Conservation (phyloP, 2,329 filamentous ascomycete genomes). For the Lizonia empirigonia region DNA sequence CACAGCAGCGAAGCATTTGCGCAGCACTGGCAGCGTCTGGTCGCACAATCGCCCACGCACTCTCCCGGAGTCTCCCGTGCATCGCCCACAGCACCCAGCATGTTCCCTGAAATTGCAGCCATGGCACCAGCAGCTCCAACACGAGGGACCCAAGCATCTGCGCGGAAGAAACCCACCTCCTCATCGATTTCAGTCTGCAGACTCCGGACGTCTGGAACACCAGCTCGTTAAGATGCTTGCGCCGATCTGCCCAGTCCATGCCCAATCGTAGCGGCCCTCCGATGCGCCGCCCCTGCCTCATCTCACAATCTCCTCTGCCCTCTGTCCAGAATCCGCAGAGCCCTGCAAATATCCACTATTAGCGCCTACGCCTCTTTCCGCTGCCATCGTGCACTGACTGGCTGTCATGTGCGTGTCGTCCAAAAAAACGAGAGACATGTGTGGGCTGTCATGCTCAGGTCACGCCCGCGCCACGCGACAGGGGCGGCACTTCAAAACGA, state of each 20-base stretch:
- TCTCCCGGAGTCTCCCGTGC: not conserved
- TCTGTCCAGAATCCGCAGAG: conserved; percentile 7
- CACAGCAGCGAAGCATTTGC: not conserved
- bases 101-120: conserved; percentile 16
- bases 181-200: conserved; percentile 12
- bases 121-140: conserved; percentile 6
- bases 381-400: not conserved
- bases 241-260: conserved; percentile 12
- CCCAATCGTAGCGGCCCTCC: conserved; percentile 8
- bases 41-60: not conserved
- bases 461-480: conserved; percentile 18
- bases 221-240: conserved; percentile 13
- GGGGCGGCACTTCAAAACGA: not conserved
- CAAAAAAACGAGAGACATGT: conserved; percentile 5
- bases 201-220: conserved; percentile 18
- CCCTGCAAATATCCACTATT: conserved; percentile 15
- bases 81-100: not conserved
- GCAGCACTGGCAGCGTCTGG: not conserved
- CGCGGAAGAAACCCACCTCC: conserved; percentile 8
- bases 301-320: conserved; percentile 11
- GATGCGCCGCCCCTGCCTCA: conserved; percentile 10
- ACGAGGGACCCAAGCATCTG: conserved; percentile 12
- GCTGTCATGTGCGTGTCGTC: not conserved
- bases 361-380: conserved; percentile 6
- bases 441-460: conserved; percentile 1